Base-by-base conservation (phyloP, 2,329 filamentous ascomycete genomes). In the Xylaria sp. region DNA sequence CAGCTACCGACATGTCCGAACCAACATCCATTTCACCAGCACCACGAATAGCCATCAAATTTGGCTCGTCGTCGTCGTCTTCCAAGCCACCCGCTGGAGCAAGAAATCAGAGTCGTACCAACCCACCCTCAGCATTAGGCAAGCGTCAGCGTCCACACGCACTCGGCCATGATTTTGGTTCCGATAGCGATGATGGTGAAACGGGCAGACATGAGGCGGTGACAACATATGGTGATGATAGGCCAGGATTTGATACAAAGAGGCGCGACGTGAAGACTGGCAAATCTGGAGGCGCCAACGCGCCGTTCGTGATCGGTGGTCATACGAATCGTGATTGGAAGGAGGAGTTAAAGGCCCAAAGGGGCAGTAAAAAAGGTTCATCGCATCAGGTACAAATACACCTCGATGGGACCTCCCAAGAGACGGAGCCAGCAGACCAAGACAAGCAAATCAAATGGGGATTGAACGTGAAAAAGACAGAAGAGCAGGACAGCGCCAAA, bases 31-130 rank as follows among this genome's bases (percentile, higher is more conserved):
- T 69, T 40, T 59, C 71, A 11, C 73, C 63, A 40, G 59, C 64
- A 11, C 60, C 66, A 7, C 66, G 77, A 21, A 80, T 82, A 63
- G 78, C 78, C 56, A 81, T 82, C 43, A 80, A 76, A 50, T 74
- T 82, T 38, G 74, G 76, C 34, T 58, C 69, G 6, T 43, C 66
- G 17, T 51, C 66, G 22, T 65, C 69, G 8, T 66, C 66, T 21
- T 68, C 63, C 7, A 69, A 59, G 47, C 58, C 63, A 16, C 61
- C 63, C 54, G 71, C 69, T 37, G 55, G 63, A 21, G 57, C 65
- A 18, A 72, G 70, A 39, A 62, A 58, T 40, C 50, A 57, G 4
- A 53, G 53, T 9, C 62, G 53, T 16, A 62, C 69, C 7, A 66
- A 70, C 16, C 75, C 75, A 2, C 66, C 76, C 0, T 78, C 78